Conservation (phyloP, 768 basidiomycete species). For the Amanita polypyramis region DNA sequence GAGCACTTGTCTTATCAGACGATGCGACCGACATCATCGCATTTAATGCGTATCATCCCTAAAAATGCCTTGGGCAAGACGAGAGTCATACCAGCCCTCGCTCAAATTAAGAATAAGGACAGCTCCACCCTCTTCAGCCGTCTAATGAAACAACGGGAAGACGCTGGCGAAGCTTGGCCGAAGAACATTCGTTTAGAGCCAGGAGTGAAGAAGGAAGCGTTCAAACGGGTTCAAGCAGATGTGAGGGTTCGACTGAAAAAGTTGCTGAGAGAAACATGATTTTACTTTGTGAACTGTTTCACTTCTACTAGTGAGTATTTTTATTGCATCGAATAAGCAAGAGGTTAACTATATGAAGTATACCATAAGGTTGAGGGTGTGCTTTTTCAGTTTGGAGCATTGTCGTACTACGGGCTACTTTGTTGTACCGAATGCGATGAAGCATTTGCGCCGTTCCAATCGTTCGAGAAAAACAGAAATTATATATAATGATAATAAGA, state of each 20-base stretch:
- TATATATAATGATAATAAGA: no score
- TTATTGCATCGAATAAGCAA: neutral
- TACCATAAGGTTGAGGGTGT: neutral
- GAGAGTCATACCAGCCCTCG: slow-evolving; percentile 23
- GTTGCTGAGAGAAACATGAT: slow-evolving; percentile 32
- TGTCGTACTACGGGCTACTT: no score
- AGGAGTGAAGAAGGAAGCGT: slow-evolving; percentile 28
- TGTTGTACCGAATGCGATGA: no score
- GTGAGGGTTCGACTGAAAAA: slow-evolving; percentile 27
- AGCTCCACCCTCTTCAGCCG: slow-evolving; percentile 25
- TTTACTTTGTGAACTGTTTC: neutral
- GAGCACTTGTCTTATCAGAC: neutral
- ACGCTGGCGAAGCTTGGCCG: slow-evolving; percentile 28
- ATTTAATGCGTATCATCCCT: slow-evolving; percentile 27
- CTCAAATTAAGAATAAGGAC: slow-evolving; percentile 23
- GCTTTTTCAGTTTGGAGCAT: neutral
- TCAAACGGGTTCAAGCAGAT: slow-evolving; percentile 26
- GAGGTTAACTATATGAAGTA: neutral
- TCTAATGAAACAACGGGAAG: slow-evolving; percentile 23
- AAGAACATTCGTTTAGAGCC: slow-evolving; percentile 36
- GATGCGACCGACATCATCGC: slow-evolving; percentile 27
- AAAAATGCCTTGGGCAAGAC: slow-evolving; percentile 21
- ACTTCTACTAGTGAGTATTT: neutral
- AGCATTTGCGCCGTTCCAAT: no score
- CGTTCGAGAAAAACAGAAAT: no score